Conservation (phyloP, 257 asterid genomes). For the Marsdenia floribunda region DNA sequence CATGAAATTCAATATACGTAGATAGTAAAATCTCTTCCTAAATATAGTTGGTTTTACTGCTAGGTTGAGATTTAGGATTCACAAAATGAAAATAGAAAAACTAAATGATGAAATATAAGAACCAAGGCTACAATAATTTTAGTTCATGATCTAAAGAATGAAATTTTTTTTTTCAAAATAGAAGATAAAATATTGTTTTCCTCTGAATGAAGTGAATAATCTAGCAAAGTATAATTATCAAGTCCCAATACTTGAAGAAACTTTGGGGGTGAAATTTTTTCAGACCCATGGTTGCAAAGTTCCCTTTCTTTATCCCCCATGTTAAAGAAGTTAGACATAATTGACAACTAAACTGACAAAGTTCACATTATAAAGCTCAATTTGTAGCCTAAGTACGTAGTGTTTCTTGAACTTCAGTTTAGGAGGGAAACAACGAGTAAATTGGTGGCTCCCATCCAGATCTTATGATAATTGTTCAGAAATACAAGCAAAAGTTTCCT, state of each 20-base stretch:
- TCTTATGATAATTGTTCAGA: not conserved
- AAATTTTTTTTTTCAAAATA: not conserved
- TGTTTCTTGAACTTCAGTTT: not conserved
- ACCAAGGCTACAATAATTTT: not conserved
- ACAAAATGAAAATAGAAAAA: not conserved
- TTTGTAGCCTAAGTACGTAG: not conserved
- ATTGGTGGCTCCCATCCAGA: not conserved
- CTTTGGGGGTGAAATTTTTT: not conserved
- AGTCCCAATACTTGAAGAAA: not conserved
- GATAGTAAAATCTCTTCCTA: not conserved
- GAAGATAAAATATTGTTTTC: not conserved
- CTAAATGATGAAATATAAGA: not conserved
- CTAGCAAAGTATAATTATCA: not conserved
- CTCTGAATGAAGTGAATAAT: not conserved
- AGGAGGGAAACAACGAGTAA: not conserved
- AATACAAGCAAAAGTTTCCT: not conserved
- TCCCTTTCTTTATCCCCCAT: not conserved
- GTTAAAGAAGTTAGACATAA: not conserved
- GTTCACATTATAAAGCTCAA: not conserved
- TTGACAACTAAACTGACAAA: not conserved
- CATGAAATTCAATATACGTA: not conserved
- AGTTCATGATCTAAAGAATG: not conserved
- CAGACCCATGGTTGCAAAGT: not conserved
- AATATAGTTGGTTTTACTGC: not conserved
- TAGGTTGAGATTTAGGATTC: not conserved